These are phyloP conservation scores for Rhizoclosmatium globosum DNA, from an alignment of 192 early-diverging fungal species.

Conservation along the genomic window DNA sequence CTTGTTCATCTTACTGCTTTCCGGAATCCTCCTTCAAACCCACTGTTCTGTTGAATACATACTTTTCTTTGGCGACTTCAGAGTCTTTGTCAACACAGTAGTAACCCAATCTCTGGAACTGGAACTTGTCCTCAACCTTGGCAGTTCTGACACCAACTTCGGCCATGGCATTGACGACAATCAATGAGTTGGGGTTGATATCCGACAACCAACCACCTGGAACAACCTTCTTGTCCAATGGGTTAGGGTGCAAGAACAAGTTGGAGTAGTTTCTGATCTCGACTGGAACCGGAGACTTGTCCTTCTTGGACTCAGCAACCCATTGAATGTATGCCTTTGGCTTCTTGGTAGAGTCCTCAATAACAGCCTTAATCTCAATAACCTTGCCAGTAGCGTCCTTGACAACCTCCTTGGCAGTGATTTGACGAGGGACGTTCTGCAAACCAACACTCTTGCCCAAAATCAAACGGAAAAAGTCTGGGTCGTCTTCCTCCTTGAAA, in stretches of 20 bases:
- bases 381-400: conserved; percentile 84
- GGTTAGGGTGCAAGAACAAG: conserved; percentile 92
- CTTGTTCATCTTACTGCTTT: conserved; percentile 48
- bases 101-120: conserved; percentile 97
- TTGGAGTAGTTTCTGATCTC: conserved; percentile 87
- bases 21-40: conserved; percentile 61
- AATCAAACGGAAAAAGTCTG: conserved; percentile 95
- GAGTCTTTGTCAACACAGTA: conserved; percentile 96
- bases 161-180: conserved; percentile 74
- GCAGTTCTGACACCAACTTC: conserved; percentile 84
- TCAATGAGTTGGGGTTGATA: conserved; percentile 82
- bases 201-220: conserved; percentile 93
- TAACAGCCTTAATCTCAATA: conserved; percentile 80
- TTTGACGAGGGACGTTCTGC: conserved; percentile 84
- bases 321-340: conserved; percentile 99
- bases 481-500: conserved; percentile 89
- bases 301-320: conserved; percentile 87
- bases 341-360: conserved; percentile 75
- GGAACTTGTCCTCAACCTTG: conserved; percentile 90
- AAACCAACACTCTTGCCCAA: conserved; percentile 95
- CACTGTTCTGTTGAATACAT: conserved; percentile 66
- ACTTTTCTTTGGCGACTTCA: conserved; percentile 64
- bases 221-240: conserved; percentile 76
- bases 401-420: conserved; percentile 82
- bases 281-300: conserved; percentile 82